Base-by-base conservation (phyloP, 208 protist genomes). In the Crithidia mellificae region DNA sequence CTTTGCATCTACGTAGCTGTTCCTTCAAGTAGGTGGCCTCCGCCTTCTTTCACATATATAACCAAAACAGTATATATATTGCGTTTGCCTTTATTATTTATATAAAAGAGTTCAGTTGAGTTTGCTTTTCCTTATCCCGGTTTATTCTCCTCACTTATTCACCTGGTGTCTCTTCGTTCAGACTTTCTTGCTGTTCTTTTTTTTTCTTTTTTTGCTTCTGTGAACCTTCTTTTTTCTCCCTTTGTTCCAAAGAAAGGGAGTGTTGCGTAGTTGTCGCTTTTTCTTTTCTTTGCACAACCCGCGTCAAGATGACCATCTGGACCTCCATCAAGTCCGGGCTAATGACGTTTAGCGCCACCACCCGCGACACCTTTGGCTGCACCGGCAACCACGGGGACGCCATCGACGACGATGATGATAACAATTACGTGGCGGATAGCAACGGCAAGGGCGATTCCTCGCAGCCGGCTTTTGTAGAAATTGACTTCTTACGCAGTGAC, bases 401-500 rank as follows among this genome's bases (percentile, higher is more conserved):
- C 43, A 69, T 69, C 17, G 61, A 66, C 63, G 43, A 77, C 29
- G 72, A 69, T 5, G 52, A 69, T 32, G 62, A 75, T 29, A 51
- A 64, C 47, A 61, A 66, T 50, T 67, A 41, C 46, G 62, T 43
- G 30, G 44, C 52, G 9, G 59, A 49, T 29, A 39, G 22, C 29
- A 38, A 43, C 57, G 39, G 46, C 53, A 46, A 59, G 19, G 41
- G 36, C 19, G 41, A 63, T 19, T 74, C 68, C 19, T 69, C 58
- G 30, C 30, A 41, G 41, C 24, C 24, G 38, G 38, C 71, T 25
- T 85, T 85, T 43, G 75, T 86, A 0, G 78, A 92, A 32, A 53
- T 92, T 2, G 71, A 88, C 62, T 36, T 92, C 17, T 67, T 91
- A 19, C 75, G 78, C 32, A 62, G 27, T 36, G 86, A 90, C 57